Base-by-base conservation (phyloP, 2,329 filamentous ascomycete genomes). In the Colletotrichum melonis region DNA sequence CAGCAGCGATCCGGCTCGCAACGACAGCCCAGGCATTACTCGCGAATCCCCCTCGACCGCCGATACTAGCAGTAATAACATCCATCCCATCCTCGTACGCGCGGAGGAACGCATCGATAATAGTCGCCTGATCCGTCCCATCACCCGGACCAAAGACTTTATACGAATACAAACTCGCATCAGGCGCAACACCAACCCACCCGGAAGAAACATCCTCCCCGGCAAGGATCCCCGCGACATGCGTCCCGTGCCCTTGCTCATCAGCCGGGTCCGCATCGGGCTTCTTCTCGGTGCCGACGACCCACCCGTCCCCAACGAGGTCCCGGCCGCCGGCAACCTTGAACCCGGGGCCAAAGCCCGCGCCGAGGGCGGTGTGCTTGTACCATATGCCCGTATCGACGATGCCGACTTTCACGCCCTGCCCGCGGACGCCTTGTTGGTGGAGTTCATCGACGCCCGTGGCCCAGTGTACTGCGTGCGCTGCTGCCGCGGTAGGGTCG, bases 261-360 rank as follows among this genome's bases (percentile, higher is more conserved):
- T 81, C 79, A 11, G 71, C 72, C 5, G 80, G 80, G 54, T 81
- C 84, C 0, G 76, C 65, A 62, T 84, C 83, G 0, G 84, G 84
- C 0, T 78, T 74, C n/a, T 81, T 81, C 0, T 57, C 67, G 26
- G 78, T 77, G 14, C 71, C 64, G 19, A 77, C 79, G 14, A 76
- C 78, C 65, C 73, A 78, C 9, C 49, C 54, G 70, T 87, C 83
- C 9, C 85, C 85, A 4, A 85, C 81, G 65, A 87, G 79, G 62
- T 87, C 86, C 58, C 80, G 81, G 1, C 87, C 86, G 62, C 80
- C 80, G 5, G 81, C 80, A 9, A 88, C 82, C 26, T 86, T 81
- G 75, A 81, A 87, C 0, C 84, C 85, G 14, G 78, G 75, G 1
- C 87, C 87, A 75, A 87, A 87, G 52, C 86, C 84, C 7, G 85